Percentiles rank a stretch among this genome's conserved stretches.
Evolutionary conservation across 768 basidiomycete genomes (phyloP).

Genomic region (Agrocybe pediades): DNA sequence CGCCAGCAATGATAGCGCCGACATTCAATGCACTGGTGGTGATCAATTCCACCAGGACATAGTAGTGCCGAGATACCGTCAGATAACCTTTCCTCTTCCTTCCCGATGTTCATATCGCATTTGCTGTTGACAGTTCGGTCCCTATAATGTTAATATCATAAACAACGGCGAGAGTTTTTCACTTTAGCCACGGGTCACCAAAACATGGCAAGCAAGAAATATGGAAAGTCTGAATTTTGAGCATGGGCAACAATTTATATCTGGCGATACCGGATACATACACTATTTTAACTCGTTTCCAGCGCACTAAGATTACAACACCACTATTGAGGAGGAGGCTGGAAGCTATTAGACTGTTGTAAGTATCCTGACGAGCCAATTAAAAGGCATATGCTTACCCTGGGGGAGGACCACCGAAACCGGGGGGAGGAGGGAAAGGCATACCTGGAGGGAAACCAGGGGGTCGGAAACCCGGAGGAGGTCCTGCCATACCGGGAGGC

Average conservation of each 20-base stretch:
- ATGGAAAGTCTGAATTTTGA: neutral
- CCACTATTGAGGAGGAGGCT: constrained; percentile 46
- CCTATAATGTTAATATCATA: neutral
- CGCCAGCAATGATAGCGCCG: neutral
- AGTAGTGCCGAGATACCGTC: neutral
- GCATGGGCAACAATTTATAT: neutral
- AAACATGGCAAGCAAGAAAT: neutral
- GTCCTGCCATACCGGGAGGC: constrained; percentile 82
- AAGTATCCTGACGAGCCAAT: constrained; percentile 12
- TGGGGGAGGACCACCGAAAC: constrained; percentile 80
- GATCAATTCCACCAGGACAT: neutral
- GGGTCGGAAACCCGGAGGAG: constrained; percentile 84
- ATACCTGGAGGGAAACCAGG: constrained; percentile 83
- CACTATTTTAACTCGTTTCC: constrained; percentile 4
- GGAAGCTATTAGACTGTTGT: constrained; percentile 37
- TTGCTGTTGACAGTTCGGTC: neutral
- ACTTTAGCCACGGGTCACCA: constrained; percentile 2
- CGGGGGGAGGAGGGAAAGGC: constrained; percentile 80
- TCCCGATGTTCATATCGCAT: neutral
- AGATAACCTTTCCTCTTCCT: neutral
- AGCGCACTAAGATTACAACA: constrained; percentile 2
- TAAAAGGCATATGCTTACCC: constrained; percentile 53
- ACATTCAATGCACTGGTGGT: neutral
- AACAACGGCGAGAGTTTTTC: constrained; percentile 6
- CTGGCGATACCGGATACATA: constrained; percentile 10